These are phyloP conservation scores for Syncephalastrum racemosum DNA, from an alignment of 371 early-diverging fungal species.

Conservation along the genomic window DNA sequence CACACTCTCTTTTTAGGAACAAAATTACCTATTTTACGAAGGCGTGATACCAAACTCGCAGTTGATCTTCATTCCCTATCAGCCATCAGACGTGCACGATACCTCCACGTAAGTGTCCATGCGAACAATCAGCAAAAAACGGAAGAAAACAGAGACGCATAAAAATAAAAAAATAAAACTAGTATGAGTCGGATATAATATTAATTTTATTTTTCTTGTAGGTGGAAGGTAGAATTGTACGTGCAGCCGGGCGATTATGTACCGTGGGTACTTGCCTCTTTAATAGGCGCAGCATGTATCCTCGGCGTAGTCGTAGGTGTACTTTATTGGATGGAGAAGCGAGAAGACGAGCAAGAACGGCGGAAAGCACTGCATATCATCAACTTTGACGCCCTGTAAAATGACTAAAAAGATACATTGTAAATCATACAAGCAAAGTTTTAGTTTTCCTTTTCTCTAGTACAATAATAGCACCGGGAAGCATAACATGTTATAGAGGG, in stretches of 20 bases:
- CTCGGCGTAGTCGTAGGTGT: conserved; percentile 69
- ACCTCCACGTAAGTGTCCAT: conserved; percentile 35
- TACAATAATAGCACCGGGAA: neutral
- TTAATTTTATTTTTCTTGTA: conserved; percentile 16
- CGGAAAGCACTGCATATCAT: conserved; percentile 75
- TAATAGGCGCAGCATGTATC: conserved; percentile 62
- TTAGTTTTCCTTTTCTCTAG: conserved; percentile 3
- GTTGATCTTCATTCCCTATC: conserved; percentile 85
- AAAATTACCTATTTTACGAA: conserved; percentile 58
- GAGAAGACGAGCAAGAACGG: conserved; percentile 78
- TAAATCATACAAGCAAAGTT: neutral
- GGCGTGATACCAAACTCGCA: conserved; percentile 95
- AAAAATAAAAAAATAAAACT: neutral
- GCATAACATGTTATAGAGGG: no score
- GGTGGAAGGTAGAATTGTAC: conserved; percentile 86
- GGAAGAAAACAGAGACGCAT: neutral
- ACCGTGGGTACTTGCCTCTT: conserved; percentile 70
- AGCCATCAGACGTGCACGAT: conserved; percentile 52
- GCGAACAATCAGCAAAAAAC: no score
- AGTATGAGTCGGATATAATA: neutral
- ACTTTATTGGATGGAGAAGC: conserved; percentile 76
- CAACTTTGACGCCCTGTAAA: conserved; percentile 89
- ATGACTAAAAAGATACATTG: neutral
- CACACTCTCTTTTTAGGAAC: conserved; percentile 13
- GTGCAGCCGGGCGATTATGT: conserved; percentile 84